These are phyloP conservation scores for Fusarium mundagurra DNA, from an alignment of 2,329 filamentous ascomycete genomes.

Conservation along the genomic window DNA sequence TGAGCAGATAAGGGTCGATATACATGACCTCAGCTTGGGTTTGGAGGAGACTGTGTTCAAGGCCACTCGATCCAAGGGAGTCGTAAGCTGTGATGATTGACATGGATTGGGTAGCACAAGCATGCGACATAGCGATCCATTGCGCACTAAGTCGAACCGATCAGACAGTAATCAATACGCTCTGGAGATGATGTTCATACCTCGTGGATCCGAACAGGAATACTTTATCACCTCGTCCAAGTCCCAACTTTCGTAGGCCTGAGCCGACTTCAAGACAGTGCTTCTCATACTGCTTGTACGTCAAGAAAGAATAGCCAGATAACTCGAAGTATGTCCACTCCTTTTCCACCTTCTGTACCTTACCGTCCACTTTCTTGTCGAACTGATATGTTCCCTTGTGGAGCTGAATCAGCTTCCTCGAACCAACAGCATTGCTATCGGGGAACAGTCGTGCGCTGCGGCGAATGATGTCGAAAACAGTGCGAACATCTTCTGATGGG, in stretches of 20 bases:
- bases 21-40: conserved; percentile 85
- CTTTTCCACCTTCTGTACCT: conserved; percentile 82
- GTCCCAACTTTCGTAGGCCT: conserved; percentile 77
- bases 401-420: conserved; percentile 76
- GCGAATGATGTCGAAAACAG: conserved; percentile 81
- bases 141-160: conserved; percentile 63
- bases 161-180: background rate
- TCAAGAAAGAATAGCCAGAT: conserved; percentile 77
- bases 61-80: conserved; percentile 83
- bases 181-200: conserved; percentile 49
- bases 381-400: conserved; percentile 88
- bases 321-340: conserved; percentile 91
- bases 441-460: conserved; percentile 71
- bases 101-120: conserved; percentile 84
- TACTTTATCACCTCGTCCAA: conserved; percentile 71
- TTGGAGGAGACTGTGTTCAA: conserved; percentile 87
- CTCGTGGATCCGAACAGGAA: conserved; percentile 86
- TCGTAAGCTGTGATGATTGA: conserved; percentile 95
- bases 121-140: conserved; percentile 85
- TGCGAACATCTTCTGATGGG: conserved; percentile 75
- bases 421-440: conserved; percentile 71
- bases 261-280: conserved; percentile 74
- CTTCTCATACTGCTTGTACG: conserved; percentile 81
- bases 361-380: conserved; percentile 85
- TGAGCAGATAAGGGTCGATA: conserved; percentile 80